Conservation (phyloP, 805 yeast species). For the Sugiyamaella smithiae region DNA sequence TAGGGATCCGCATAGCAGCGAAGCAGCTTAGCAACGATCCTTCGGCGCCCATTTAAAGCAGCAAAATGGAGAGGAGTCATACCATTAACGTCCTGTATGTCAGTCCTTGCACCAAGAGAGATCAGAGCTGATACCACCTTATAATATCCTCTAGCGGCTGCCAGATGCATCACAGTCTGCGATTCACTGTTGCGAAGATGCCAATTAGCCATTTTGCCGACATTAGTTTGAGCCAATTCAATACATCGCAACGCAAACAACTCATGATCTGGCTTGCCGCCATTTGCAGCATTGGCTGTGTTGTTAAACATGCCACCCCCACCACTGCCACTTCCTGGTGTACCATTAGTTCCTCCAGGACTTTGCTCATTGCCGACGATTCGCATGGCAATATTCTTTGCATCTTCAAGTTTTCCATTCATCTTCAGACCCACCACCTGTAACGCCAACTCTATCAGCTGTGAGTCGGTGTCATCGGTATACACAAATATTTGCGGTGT, state of each 20-base stretch:
- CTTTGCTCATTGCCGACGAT: slow-evolving; percentile 61
- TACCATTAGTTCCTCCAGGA: neutral
- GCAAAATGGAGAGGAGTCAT: slow-evolving; percentile 89
- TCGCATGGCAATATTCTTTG: slow-evolving; percentile 86
- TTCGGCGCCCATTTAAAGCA: slow-evolving; percentile 68
- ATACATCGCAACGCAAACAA: slow-evolving; percentile 36
- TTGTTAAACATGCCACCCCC: neutral
- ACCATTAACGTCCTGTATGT: slow-evolving; percentile 75
- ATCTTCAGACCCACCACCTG: slow-evolving; percentile 96
- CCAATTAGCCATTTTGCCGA: slow-evolving; percentile 70
- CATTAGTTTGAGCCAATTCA: slow-evolving; percentile 31
- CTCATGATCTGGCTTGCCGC: slow-evolving; percentile 35
- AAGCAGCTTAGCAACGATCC: slow-evolving; percentile 57
- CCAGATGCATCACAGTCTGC: slow-evolving; percentile 84
- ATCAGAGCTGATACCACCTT: slow-evolving; percentile 62
- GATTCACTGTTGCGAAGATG: slow-evolving; percentile 56
- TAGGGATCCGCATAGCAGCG: slow-evolving; percentile 63
- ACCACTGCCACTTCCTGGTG: neutral
- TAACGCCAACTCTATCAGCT: slow-evolving; percentile 88
- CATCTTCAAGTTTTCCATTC: slow-evolving; percentile 95
- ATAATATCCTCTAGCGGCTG: slow-evolving; percentile 71
- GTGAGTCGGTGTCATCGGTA: slow-evolving; percentile 92
- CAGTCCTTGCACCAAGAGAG: slow-evolving; percentile 56
- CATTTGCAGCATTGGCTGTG: neutral
- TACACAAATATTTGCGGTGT: slow-evolving; percentile 73